These are phyloP conservation scores for Boletellus deceptivus DNA, from an alignment of 1,284 basidiomycete species.

Conservation along the genomic window DNA sequence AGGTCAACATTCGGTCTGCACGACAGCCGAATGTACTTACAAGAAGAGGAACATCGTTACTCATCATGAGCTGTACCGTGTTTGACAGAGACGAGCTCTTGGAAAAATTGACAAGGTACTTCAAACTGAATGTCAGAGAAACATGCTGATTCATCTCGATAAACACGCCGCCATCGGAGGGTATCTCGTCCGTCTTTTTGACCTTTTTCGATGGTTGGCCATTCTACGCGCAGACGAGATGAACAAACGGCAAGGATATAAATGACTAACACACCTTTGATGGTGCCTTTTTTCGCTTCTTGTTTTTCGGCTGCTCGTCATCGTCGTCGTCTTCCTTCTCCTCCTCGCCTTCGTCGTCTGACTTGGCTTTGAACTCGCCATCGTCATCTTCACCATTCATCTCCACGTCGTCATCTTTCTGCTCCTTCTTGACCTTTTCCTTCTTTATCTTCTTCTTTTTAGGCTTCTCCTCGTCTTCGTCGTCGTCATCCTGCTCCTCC, in stretches of 20 bases:
- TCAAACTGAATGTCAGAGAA: conserved; percentile 92
- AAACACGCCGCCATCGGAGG: conserved; percentile 54
- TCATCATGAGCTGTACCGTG: conserved; percentile 82
- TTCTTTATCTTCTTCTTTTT: conserved; percentile 46
- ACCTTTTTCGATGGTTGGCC: conserved; percentile 50
- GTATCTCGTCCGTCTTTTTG: conserved; percentile 52
- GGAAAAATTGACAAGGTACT: conserved; percentile 97
- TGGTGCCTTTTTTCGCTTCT: conserved; percentile 61
- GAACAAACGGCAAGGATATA: neutral
- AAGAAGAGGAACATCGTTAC: conserved; percentile 87
- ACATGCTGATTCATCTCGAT: conserved; percentile 89
- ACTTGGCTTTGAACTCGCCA: conserved; percentile 44
- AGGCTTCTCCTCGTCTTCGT: conserved; percentile 39
- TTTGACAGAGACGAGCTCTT: conserved; percentile 83
- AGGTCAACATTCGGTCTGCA: conserved; percentile 9
- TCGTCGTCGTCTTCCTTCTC: conserved; percentile 48
- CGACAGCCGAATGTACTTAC: conserved; percentile 38
- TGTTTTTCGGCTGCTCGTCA: conserved; percentile 47
- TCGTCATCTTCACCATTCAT: conserved; percentile 41
- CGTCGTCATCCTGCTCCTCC: conserved; percentile 45
- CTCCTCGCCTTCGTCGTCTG: conserved; percentile 52
- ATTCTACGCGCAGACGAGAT: conserved; percentile 37
- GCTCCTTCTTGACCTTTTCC: conserved; percentile 46
- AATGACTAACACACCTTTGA: conserved; percentile 45
- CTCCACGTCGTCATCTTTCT: conserved; percentile 42